A percentile compares a stretch with the other conserved stretches of the same genome.
phyloP scores from a whole-genome alignment of 2,329 filamentous ascomycete genomes.

The Phyllosticta citrichinensis region DNA sequence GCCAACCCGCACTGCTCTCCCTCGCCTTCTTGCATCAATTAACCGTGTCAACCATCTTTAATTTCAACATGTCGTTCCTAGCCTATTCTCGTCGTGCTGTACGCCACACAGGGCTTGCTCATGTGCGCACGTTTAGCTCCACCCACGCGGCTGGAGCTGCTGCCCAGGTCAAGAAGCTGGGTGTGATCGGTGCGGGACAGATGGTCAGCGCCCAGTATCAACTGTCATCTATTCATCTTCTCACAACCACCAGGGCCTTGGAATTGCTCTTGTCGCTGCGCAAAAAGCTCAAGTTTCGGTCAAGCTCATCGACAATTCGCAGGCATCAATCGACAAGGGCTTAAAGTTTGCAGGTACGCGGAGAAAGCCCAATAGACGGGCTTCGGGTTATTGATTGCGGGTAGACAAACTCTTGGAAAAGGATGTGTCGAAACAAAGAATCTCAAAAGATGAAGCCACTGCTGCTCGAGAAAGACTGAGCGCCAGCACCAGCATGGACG shows the following conservation, averaged over 20 bases:
- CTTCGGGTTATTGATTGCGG: background rate
- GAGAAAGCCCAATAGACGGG: background rate
- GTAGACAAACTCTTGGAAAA: constrained; percentile 86
- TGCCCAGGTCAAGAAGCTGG: constrained; percentile 73
- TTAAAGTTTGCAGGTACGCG: constrained; percentile 71
- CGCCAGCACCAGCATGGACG: constrained; percentile 62
- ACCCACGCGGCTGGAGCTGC: constrained; percentile 47
- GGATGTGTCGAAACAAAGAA: constrained; percentile 77
- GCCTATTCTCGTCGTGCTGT: constrained; percentile 21
- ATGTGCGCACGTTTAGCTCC: constrained; percentile 55
- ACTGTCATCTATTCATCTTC: constrained; percentile 4
- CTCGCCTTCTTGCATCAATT: background rate
- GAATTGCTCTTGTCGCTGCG: constrained; percentile 90
- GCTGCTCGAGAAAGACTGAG: constrained; percentile 59
- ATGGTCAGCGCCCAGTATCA: constrained; percentile 54
- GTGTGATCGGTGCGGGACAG: constrained; percentile 89
- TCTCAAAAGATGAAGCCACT: constrained; percentile 73
- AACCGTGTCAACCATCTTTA: background rate
- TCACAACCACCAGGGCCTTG: constrained; percentile 60
- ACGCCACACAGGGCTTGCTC: constrained; percentile 17
- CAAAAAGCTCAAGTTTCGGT: constrained; percentile 76
- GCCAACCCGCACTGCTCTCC: background rate
- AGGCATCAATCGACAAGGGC: constrained; percentile 79
- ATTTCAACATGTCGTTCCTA: constrained; percentile 21
- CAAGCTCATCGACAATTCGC: constrained; percentile 72